Base-by-base conservation (phyloP, 768 basidiomycete species). In the Termitomyces bulborhizus region DNA sequence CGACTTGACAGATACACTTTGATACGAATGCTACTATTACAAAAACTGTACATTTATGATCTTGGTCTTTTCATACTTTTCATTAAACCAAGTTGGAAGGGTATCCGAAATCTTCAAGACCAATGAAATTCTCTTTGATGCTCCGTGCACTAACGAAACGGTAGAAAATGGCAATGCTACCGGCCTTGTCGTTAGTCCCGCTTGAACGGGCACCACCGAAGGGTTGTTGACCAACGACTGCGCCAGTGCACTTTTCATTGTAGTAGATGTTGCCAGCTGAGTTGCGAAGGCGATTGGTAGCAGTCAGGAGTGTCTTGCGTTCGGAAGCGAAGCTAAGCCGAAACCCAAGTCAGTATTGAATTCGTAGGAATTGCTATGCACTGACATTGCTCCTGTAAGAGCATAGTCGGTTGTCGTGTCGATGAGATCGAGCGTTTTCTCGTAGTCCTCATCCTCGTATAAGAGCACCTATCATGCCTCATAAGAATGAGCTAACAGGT, bases 161-260 rank as follows among this genome's bases (percentile, higher is more conserved):
- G 71, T 78, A 80, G 61, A 81, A 82, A 45, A 82, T 79, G 62
- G 73, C 75, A 58, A 91, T 82, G 59, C 90, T 92, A 7, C 77
- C 97, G 1, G 95, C 93, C 74, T 98, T 99, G 71, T 98, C 97
- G 76, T 98, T 98, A 59, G 96, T 99, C 29, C 97, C 96, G 66
- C 89, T 92, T 32, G 80, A 90, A 37, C 95, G 84, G 2, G 85
- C 91, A 31, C 97, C 97, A 46, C 97, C 97, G 67, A 99, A 99
- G 11, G 97, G 96, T 71, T 99, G 95, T 69, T 98, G 95, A 8
- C 94, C 96, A 36, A 98, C 93, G 47, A 92, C 90, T n/a, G 93
- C 94, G 32, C 93, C 93, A 1, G 96, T 99, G 72, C 93, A 98
- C 71, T 96, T 95, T 63, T 98, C 95, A 70, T 98, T 98, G 74